Evolutionary conservation across 768 basidiomycete genomes (phyloP), one percentile per base, ranked within the genome.

Genomic region (Pisolithus sp.): DNA sequence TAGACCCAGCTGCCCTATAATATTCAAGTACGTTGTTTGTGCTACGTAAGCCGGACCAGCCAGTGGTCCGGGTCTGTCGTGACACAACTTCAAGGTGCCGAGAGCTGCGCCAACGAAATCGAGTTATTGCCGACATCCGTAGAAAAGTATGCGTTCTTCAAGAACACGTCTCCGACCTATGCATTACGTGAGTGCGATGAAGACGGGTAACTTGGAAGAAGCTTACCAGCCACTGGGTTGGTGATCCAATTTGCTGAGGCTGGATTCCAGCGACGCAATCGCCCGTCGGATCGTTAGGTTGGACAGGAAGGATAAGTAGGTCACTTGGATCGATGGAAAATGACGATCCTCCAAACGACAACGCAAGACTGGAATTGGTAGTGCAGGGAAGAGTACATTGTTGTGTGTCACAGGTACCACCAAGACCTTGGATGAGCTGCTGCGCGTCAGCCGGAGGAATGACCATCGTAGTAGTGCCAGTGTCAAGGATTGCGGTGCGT

Each of bases 131-230:
- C 64, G 13, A 79, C 78, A 56, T 89, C 72, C 10, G 79, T 82
- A 6, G 83, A 84, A 64, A 84, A 83, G 63, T 86, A 86, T 0
- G 75, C 85, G 59, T 86, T 89, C 77, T 88, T 88, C 61, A 87
- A 69, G 73, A 87, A 88, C 23, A 82, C 82, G 57, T 85, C 88
- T 26, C 86, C 86, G 34, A 85, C 72, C 66, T 68, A 18, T 28
- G 24, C n/a, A 21, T 21, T 21, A 24, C 6, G 28, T 52, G 34
- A 53, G 50, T 44, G 12, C 7, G n/a, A 34, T 23, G 6, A 17
- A 48, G 18, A 20, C 37, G 15, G 5, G 17, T 48, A 46, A 10
- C 41, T 4, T 8, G 31, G 24, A 20, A 21, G 20, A 18, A 20
- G 65, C 83, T 70, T 53, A 86, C 83, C 53, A 91, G 76, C 86